Evolutionary conservation across 2,329 filamentous ascomycete species (phyloP), one percentile per base, ranked within the genome.

Genomic region (Botrytis cinerea): DNA sequence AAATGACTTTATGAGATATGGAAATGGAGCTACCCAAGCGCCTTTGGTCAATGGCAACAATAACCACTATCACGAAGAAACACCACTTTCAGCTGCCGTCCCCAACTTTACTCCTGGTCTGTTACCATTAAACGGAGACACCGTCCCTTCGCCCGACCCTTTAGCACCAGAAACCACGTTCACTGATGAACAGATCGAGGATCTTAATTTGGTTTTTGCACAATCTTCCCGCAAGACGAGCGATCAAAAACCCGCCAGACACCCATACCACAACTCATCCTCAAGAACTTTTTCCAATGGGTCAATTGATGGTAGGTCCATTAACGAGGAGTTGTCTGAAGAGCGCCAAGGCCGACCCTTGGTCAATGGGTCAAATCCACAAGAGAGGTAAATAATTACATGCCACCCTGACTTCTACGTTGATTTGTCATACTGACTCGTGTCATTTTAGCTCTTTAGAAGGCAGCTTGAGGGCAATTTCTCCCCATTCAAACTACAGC

Each of bases 61-160:
- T 4, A 80, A 81, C 67, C 78, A 80, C 9, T 80, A 82, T 72
- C 80, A 79, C 71, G 79, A 82, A 9, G 86, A 87, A 72, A 86
- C 86, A 12, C 86, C 86, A 70, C 84, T 91, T 40, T 91, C 89
- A 46, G 89, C 89, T n/a, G 83, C 86, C 32, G 90, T 90, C 3
- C 88, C 89, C 0, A 89, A 90, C 75, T 91, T 91, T 77, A 73
- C 81, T 16, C 81, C 81, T 60, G 76, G 77, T 54, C 38, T 76
- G 40, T 60, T 75, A 22, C 60, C 74, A 35, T 38, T 72, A 54
- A 78, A 79, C 74, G 74, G 75, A 9, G 46, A 28, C 22, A 25
- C 72, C 40, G 35, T 68, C 8, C 38, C 62, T n/a, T 63, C 67
- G 28, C 61, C 67, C 61, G 78, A 80, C 71, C 77, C 77, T 57